Evolutionary conservation across 495 filamentous ascomycete genomes (phyloP), one percentile per base, ranked within the genome.

Genomic region (Pseudevernia furfuracea): DNA sequence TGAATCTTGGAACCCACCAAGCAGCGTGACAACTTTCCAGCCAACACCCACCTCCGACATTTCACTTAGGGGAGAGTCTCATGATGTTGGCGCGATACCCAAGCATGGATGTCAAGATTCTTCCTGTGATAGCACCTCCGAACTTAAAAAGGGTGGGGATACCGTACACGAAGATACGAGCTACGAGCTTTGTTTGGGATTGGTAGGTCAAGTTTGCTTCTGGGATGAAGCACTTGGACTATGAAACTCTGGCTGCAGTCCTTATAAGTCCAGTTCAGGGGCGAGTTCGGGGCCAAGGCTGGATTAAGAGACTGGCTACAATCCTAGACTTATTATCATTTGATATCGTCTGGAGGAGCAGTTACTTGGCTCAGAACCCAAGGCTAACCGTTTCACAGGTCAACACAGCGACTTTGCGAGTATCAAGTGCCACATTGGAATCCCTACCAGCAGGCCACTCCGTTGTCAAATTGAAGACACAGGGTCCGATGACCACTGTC

Each of bases 341-440:
- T n/a, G n/a, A n/a, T n/a, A n/a, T n/a, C 21, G 21, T 46, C 5
- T 9, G 4, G 2, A 4, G 43, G 43, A 46, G 43, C 43, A 44
- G n/a, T 21, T 19, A 10, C 39, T 48, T 44, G 28, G 43, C 28
- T 32, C 17, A 34, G 39, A 61, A 10, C 8, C 43, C 36, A n/a
- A 46, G 21, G 39, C 59, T 61, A 12, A 61, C n/a, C 21, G 14
- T 34, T 1, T 30, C 21, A n/a, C 30, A 61, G 59, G 49, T 61
- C 41, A 48, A 46, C 8, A 61, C 59, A 21, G 43, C 59, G 30
- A 61, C 39, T 49, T 46, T 48, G 59, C 37, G 59, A 34, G 59
- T 61, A 3, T 61, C 59, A 49, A 61, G 28, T n/a, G 39, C 59
- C 14, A 32, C 59, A 36, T 44, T 61, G 21, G 30, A 34, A 2